These are phyloP conservation scores for Trichosporon sp. DNA, from an alignment of 1,284 basidiomycete species.

Conservation along the genomic window DNA sequence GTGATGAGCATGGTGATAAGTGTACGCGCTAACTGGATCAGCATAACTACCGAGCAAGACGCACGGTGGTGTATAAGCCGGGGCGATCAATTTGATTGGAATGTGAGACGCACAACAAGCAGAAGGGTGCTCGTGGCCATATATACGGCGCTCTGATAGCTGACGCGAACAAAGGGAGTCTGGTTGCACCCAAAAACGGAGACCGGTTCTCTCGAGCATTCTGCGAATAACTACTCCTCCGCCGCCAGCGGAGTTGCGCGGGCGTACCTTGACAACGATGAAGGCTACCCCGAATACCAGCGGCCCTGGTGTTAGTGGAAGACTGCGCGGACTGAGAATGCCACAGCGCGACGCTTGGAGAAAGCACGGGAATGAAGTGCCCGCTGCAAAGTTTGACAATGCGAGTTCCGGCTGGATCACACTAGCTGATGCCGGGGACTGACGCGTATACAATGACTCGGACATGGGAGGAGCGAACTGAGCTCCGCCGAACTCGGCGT, in stretches of 20 bases:
- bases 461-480: too few species aligned
- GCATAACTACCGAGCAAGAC: neutral
- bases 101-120: neutral
- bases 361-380: too few species aligned
- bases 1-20: neutral
- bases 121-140: neutral
- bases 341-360: too few species aligned
- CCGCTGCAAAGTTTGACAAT: too few species aligned
- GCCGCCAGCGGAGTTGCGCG: neutral
- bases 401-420: too few species aligned
- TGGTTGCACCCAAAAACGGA: neutral
- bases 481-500: too few species aligned
- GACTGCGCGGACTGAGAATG: too few species aligned
- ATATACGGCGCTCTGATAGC: neutral
- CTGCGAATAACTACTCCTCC: neutral
- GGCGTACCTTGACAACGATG: neutral
- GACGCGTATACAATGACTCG: too few species aligned
- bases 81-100: neutral
- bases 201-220: neutral
- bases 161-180: neutral
- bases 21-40: neutral
- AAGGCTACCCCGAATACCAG: too few species aligned
- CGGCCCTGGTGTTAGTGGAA: too few species aligned
- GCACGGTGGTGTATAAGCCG: neutral
- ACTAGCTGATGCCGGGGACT: too few species aligned